Evolutionary conservation across 768 basidiomycete genomes (phyloP), one percentile per base, ranked within the genome.

Genomic region (Rhizopogon sp.): DNA sequence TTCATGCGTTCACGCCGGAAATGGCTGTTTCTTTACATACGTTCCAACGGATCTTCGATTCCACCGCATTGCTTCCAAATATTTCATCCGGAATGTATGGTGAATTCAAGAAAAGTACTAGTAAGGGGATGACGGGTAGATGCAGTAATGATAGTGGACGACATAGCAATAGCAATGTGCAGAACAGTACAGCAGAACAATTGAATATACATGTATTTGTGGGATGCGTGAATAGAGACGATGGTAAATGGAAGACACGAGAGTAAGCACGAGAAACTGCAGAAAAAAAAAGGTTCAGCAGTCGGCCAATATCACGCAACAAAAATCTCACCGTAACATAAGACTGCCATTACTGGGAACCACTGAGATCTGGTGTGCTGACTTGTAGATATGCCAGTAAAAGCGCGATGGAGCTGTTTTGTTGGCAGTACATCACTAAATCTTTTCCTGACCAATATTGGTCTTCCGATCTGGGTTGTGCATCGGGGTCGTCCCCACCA

Each of bases 351-450:
- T 56, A 71, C 39, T 55, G 57, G 54, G 63, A 64, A 44, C 63
- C 58, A 16, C 63, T 62, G 52, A 70, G 70, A 56, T 76, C 79
- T 43, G 77, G 71, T 39, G 73, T 64, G 11, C 76, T 77, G 11
- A 79, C 77, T 64, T 83, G 80, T 44, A 90, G 67, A 58, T 79
- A 77, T 50, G 84, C 80, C 44, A 96, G 76, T 53, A 94, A 82
- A 35, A 83, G 73, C 3, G 90, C 81, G 39, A 98, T 83, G 13
- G 89, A 78, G 65, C 93, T 93, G 63, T 97, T 98, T 69, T 97
- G 94, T 60, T 85, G 83, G 66, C 93, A 95, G 33, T 90, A 81
- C 62, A 87, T 70, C 64, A 90, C 85, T 57, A 98, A 71, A 63
- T 96, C 94, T 54, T 84, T 83, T n/a, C 89, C 84, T 35, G 84